A percentile compares a stretch with the other conserved stretches of the same genome.
Evolutionary conservation across 1,284 basidiomycete species (phyloP).

Genomic region (Fomitiporia mediterranea): DNA sequence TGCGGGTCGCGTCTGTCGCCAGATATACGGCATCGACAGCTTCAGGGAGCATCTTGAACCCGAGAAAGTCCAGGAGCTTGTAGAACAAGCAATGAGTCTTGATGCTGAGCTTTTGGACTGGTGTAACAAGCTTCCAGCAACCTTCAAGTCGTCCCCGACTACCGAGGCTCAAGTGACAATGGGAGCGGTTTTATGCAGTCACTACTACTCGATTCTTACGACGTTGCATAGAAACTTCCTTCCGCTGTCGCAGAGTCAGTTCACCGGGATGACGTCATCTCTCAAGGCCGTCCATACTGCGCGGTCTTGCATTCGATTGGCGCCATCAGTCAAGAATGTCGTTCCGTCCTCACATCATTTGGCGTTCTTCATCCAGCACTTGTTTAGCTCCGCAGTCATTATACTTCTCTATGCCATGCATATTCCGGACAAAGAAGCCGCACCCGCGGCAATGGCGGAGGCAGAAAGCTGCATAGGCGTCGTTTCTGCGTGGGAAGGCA

Average conservation of each 20-base stretch:
- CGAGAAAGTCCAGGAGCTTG: slow-evolving; percentile 67
- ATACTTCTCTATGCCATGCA: slow-evolving; percentile 86
- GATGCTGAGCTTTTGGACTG: slow-evolving; percentile 74
- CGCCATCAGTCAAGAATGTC: slow-evolving; percentile 78
- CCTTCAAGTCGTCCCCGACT: slow-evolving; percentile 66
- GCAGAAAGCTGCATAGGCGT: slow-evolving; percentile 69
- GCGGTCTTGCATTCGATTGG: slow-evolving; percentile 77
- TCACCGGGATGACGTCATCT: slow-evolving; percentile 45
- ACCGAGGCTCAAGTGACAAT: slow-evolving; percentile 79
- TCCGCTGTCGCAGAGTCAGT: slow-evolving; percentile 65
- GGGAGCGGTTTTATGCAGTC: slow-evolving; percentile 84
- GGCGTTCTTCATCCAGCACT: slow-evolving; percentile 87
- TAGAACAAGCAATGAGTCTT: slow-evolving; percentile 69
- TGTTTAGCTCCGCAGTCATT: slow-evolving; percentile 88
- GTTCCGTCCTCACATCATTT: slow-evolving; percentile 86
- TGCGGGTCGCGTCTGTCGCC: slow-evolving; percentile 73
- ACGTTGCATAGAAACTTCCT: slow-evolving; percentile 88
- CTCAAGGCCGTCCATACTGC: slow-evolving; percentile 78
- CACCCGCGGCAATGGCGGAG: slow-evolving; percentile 74
- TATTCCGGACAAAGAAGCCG: slow-evolving; percentile 61
- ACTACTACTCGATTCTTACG: slow-evolving; percentile 84
- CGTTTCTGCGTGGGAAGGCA: slow-evolving; percentile 77
- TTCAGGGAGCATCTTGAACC: slow-evolving; percentile 70
- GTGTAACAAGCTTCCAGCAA: slow-evolving; percentile 70
- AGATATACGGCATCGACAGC: slow-evolving; percentile 74